phyloP scores from a whole-genome alignment of 208 protist species.

The Acanthamoeba divionensis region DNA sequence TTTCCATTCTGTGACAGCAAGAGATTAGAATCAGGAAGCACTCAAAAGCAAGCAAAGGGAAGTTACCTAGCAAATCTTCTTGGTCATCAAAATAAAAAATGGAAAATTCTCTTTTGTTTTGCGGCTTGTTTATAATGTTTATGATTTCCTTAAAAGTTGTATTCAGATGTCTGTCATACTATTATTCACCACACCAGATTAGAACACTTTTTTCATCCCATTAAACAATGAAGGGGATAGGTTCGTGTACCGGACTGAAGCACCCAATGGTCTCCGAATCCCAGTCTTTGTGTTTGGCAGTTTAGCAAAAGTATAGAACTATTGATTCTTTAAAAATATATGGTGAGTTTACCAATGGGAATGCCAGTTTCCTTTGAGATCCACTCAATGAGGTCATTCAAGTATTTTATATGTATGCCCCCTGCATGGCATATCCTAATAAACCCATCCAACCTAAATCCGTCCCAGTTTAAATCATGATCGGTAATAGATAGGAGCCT shows the following conservation, averaged over 20 bases:
- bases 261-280: slow-evolving; percentile 4
- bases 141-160: background rate
- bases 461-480: too few relatives aligned
- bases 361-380: background rate
- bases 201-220: background rate
- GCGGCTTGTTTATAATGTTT: background rate
- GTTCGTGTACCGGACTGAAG: background rate
- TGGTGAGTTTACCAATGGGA: background rate
- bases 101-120: background rate
- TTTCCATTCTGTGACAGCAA: background rate
- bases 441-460: background rate
- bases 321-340: too few relatives aligned
- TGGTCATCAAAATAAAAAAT: slow-evolving; percentile 25
- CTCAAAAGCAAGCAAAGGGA: background rate
- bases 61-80: background rate
- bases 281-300: too few relatives aligned
- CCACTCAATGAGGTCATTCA: background rate
- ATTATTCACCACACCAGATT: background rate
- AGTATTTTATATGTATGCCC: background rate
- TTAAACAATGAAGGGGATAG: background rate
- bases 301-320: too few relatives aligned
- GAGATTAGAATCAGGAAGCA: background rate
- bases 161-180: background rate
- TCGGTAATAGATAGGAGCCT: too few relatives aligned
- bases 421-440: background rate